phyloP scores from a whole-genome alignment of 768 basidiomycete species.

The Boletus coccyginus region DNA sequence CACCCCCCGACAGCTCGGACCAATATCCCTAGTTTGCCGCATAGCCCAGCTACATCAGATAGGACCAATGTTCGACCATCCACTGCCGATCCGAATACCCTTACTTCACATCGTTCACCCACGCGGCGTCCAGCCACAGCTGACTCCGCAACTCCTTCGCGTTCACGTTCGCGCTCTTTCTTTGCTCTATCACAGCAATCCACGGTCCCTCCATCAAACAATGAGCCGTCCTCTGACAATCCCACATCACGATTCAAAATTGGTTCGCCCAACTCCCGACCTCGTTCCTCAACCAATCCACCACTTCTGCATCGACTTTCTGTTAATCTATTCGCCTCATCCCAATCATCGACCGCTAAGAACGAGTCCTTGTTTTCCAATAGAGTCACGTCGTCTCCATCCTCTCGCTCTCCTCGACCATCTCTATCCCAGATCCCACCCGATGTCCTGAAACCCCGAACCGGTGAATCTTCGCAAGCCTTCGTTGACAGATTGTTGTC shows the following conservation, averaged over 20 bases:
- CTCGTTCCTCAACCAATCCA: slow-evolving; percentile 60
- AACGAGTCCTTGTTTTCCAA: slow-evolving; percentile 7
- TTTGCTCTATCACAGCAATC: slow-evolving; percentile 27
- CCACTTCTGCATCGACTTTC: slow-evolving; percentile 70
- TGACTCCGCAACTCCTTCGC: slow-evolving; percentile 34
- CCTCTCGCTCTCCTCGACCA: slow-evolving; percentile 41
- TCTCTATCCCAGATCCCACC: slow-evolving; percentile 44
- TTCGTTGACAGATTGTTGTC: slow-evolving; percentile 67
- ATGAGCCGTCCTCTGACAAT: background rate
- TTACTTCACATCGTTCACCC: slow-evolving; percentile 15
- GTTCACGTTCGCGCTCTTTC: slow-evolving; percentile 31
- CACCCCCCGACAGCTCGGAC: slow-evolving; percentile 8
- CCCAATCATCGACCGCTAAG: slow-evolving; percentile 35
- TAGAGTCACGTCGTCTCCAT: slow-evolving; percentile 20
- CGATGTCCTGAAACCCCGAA: slow-evolving; percentile 50
- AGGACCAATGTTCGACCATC: slow-evolving; percentile 13
- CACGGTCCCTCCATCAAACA: slow-evolving; percentile 11
- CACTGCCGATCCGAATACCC: slow-evolving; percentile 15
- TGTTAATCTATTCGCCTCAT: slow-evolving; percentile 56
- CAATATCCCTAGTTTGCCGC: slow-evolving; percentile 13
- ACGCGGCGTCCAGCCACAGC: slow-evolving; percentile 42
- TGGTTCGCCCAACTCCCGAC: slow-evolving; percentile 38
- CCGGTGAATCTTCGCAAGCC: slow-evolving; percentile 64
- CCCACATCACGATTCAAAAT: slow-evolving; percentile 14
- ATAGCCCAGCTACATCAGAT: background rate